Percentiles rank a stretch among this genome's conserved stretches.
These are phyloP conservation scores for Elongisporangium senticosum DNA, from an alignment of 352 stramenopile genomes.

Conservation along the genomic window DNA sequence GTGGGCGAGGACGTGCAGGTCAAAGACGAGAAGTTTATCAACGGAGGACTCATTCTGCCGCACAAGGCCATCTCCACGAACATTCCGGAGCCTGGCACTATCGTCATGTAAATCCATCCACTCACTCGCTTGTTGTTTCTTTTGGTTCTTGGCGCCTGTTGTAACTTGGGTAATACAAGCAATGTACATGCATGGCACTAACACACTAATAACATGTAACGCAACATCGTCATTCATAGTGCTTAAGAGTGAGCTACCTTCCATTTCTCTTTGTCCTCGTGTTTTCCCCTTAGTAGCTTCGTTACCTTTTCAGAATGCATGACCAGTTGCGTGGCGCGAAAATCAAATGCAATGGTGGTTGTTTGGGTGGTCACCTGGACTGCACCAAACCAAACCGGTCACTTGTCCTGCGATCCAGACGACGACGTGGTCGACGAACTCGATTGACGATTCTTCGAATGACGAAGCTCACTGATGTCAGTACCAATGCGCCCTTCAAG, in stretches of 20 bases:
- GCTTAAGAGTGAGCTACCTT: constrained; percentile 7
- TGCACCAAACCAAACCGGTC: constrained; percentile 7
- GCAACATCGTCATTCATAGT: background rate
- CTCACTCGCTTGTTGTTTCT: constrained; percentile 1
- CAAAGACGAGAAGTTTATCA: constrained; percentile 88
- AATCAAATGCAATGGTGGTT: background rate
- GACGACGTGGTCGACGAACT: constrained; percentile 52
- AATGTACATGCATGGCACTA: constrained; percentile 3
- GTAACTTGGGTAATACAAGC: background rate
- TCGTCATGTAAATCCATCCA: constrained; percentile 67
- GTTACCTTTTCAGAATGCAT: background rate
- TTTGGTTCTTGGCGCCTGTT: constrained; percentile 6
- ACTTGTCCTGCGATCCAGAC: constrained; percentile 28
- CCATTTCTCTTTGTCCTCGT: constrained; percentile 7
- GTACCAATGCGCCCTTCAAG: constrained; percentile 56
- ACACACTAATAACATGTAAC: constrained; percentile 12
- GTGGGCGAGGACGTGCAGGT: constrained; percentile 86
- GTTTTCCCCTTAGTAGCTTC: background rate
- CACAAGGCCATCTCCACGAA: constrained; percentile 86
- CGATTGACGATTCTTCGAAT: constrained; percentile 23
- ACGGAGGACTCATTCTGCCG: constrained; percentile 81
- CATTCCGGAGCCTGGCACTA: constrained; percentile 81
- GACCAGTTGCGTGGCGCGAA: background rate
- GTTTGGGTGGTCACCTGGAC: too few relatives aligned
- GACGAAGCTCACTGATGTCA: constrained; percentile 35